A percentile compares a stretch with the other conserved stretches of the same genome.
These are phyloP conservation scores for Daldinia vernicosa DNA, from an alignment of 495 filamentous ascomycete genomes.

Conservation along the genomic window DNA sequence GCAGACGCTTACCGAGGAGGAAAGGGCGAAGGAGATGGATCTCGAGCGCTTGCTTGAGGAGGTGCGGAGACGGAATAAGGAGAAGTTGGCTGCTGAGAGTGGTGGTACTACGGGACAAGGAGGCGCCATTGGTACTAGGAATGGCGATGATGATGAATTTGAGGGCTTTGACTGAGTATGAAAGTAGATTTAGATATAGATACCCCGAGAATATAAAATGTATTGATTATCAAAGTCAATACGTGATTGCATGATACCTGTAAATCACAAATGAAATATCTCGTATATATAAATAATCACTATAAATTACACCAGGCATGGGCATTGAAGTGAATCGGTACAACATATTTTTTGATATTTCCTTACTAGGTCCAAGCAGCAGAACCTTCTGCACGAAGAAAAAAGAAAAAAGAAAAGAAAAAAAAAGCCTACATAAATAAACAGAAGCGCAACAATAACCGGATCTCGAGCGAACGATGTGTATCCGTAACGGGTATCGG, in stretches of 20 bases:
- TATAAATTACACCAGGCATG: too few species aligned
- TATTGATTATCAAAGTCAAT: not conserved
- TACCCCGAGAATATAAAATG: constrained; percentile 23
- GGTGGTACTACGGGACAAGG: constrained; percentile 34
- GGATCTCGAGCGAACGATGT: constrained; percentile 36
- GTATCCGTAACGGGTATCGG: constrained; percentile 39
- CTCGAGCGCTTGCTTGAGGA: constrained; percentile 76
- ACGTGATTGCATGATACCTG: not conserved
- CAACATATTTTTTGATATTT: too few species aligned
- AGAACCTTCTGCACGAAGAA: constrained; percentile 1
- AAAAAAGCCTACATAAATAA: constrained; percentile 18
- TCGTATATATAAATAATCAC: not conserved
- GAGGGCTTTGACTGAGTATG: constrained; percentile 52
- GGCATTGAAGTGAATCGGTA: too few species aligned
- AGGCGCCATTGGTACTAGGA: constrained; percentile 9
- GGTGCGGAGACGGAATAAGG: constrained; percentile 66
- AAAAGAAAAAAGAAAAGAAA: too few species aligned
- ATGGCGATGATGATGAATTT: constrained; percentile 52
- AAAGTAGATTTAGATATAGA: constrained; percentile 9
- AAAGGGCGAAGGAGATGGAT: constrained; percentile 73
- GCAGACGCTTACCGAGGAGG: constrained; percentile 76
- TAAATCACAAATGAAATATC: not conserved
- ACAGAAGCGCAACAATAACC: constrained; percentile 7
- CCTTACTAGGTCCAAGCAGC: not conserved
- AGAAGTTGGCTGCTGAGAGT: constrained; percentile 51